A percentile compares a stretch with the other conserved stretches of the same genome.
These are phyloP conservation scores for Saccharomyces mikatae DNA, from an alignment of 805 yeast genomes.

Conservation along the genomic window DNA sequence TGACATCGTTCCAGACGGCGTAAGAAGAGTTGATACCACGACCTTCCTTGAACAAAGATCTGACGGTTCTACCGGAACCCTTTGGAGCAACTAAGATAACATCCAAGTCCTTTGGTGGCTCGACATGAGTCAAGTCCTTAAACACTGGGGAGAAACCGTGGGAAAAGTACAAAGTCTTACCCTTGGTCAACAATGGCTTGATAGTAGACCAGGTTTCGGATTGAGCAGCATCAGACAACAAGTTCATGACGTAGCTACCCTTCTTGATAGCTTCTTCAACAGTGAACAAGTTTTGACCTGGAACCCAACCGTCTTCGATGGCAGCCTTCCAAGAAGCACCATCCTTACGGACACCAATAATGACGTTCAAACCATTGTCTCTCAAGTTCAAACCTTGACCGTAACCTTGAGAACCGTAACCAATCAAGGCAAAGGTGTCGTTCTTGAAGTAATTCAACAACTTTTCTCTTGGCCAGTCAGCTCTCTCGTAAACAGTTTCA, in stretches of 20 bases:
- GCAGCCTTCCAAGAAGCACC: slow-evolving; percentile 99
- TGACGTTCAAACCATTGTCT: slow-evolving; percentile 96
- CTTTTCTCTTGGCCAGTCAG: slow-evolving; percentile 99
- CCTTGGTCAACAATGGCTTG: slow-evolving; percentile 90
- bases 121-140: slow-evolving; percentile 95
- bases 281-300: slow-evolving; percentile 95
- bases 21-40: slow-evolving; percentile 99
- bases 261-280: slow-evolving; percentile 85
- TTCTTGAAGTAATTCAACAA: slow-evolving; percentile 92
- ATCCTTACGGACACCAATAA: slow-evolving; percentile 95
- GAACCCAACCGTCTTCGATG: slow-evolving; percentile 99
- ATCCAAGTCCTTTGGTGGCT: slow-evolving; percentile 88
- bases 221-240: slow-evolving; percentile 98
- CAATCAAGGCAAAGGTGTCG: slow-evolving; percentile 94
- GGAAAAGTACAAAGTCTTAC: slow-evolving; percentile 96
- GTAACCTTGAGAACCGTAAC: slow-evolving; percentile 99
- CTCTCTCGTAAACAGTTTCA: slow-evolving; percentile 95
- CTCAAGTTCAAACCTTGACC: slow-evolving; percentile 99
- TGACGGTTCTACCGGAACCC: slow-evolving; percentile 99
- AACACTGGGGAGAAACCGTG: slow-evolving; percentile 99
- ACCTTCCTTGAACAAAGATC: slow-evolving; percentile 99
- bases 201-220: slow-evolving; percentile 91
- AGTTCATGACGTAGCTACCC: slow-evolving; percentile 95
- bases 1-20: slow-evolving; percentile 98
- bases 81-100: slow-evolving; percentile 99